Evolutionary conservation across 352 stramenopile genomes (phyloP).

Genomic region (Globisporangium camurandrum): DNA sequence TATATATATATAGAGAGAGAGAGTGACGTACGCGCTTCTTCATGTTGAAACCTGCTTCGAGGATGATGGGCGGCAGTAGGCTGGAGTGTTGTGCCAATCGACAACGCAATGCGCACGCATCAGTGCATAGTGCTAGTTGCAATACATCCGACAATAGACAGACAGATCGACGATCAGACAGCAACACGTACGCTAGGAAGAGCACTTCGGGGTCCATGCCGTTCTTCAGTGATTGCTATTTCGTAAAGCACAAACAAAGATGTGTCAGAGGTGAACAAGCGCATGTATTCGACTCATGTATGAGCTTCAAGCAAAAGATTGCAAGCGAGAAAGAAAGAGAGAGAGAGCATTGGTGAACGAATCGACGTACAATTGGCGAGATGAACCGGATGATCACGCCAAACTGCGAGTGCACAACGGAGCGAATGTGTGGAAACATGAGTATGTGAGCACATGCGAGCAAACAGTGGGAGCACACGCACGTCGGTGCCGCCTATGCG

Average conservation of each 20-base stretch:
- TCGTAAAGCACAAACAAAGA: neutral
- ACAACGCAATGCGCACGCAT: neutral
- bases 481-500: no score
- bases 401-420: conserved; percentile 33
- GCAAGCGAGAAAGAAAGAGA: no score
- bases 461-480: no score
- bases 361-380: conserved; percentile 51
- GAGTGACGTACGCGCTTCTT: conserved; percentile 60
- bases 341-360: no score
- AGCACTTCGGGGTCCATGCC: conserved; percentile 78
- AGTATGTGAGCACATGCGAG: neutral
- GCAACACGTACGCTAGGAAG: conserved; percentile 62
- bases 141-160: neutral
- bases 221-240: conserved; percentile 71
- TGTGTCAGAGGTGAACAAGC: neutral
- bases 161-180: neutral
- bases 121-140: neutral
- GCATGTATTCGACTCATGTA: no score
- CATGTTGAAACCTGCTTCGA: conserved; percentile 84
- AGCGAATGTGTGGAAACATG: neutral
- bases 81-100: no score
- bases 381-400: conserved; percentile 67
- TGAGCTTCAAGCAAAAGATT: no score
- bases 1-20: conserved; percentile 8
- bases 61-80: conserved; percentile 73